Conservation (phyloP, 345 rosid genomes). For the Corchorus olitorius region DNA sequence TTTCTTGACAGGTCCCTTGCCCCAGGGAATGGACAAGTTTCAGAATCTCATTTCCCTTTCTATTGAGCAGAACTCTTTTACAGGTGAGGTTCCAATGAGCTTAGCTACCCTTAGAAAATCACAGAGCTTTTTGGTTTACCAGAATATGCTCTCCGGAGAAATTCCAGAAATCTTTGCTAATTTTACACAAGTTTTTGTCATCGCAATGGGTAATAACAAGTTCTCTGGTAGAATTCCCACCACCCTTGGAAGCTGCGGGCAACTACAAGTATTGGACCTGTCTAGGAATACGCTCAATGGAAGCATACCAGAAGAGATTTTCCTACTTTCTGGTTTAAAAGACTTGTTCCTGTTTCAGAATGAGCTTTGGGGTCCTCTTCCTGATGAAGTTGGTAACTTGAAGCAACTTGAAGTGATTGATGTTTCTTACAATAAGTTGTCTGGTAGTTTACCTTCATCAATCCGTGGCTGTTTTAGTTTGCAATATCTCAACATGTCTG, state of each 20-base stretch:
- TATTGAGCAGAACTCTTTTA: neutral
- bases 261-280: neutral
- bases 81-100: constrained; percentile 12
- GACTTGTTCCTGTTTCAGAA: constrained; percentile 12
- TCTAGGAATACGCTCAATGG: constrained; percentile 21
- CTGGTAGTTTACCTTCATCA: constrained; percentile 9
- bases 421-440: constrained; percentile 11
- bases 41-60: constrained; percentile 14
- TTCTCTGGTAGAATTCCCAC: constrained; percentile 18
- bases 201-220: constrained; percentile 6
- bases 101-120: neutral
- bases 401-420: neutral
- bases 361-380: constrained; percentile 6
- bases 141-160: constrained; percentile 8
- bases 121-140: neutral
- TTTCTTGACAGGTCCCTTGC: constrained; percentile 12
- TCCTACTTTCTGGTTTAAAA: neutral
- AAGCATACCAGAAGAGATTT: constrained; percentile 7
- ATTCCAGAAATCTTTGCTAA: constrained; percentile 19
- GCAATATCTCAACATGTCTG: neutral
- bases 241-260: neutral
- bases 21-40: constrained; percentile 13
- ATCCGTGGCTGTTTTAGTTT: constrained; percentile 16
- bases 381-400: constrained; percentile 13
- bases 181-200: neutral